phyloP scores from a whole-genome alignment of 106 monocot species.

The Dendrobium catenatum region DNA sequence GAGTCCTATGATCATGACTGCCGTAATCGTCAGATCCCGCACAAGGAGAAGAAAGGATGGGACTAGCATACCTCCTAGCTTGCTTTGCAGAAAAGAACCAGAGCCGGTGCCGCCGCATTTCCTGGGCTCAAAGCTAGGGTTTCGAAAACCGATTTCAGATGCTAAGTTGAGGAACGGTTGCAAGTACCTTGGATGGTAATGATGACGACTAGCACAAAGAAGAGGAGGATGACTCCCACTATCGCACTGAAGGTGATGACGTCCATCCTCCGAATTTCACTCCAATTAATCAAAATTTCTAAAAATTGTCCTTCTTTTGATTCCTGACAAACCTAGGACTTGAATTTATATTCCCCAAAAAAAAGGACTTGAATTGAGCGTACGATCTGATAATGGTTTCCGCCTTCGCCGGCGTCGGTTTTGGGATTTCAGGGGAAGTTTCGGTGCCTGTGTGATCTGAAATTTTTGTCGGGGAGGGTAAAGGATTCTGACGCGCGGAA shows the following conservation, averaged over 20 bases:
- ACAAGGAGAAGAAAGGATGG: not conserved
- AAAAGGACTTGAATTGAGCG: no score
- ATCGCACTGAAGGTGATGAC: conserved; percentile 66
- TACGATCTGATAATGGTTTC: not conserved
- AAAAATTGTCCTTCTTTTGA: no score
- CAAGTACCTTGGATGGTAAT: conserved; percentile 55
- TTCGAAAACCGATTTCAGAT: not conserved
- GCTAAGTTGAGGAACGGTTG: conserved; percentile 23
- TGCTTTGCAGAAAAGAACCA: no score
- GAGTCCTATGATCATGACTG: not conserved
- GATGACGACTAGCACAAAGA: conserved; percentile 54
- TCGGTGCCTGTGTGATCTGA: not conserved
- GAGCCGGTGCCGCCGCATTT: not conserved
- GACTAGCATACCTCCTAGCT: no score
- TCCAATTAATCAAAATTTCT: not conserved
- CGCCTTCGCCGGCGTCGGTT: not conserved
- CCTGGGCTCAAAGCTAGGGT: conserved; percentile 1
- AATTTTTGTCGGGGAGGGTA: no score
- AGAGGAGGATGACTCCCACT: conserved; percentile 38
- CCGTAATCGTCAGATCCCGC: not conserved
- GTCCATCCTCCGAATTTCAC: conserved; percentile 31
- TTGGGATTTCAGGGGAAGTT: not conserved
- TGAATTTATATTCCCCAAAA: no score
- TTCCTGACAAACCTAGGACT: no score
- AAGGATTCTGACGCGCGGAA: no score